Evolutionary conservation across 2,329 filamentous ascomycete species (phyloP), one percentile per base, ranked within the genome.

Genomic region (Bipolaris cookei): DNA sequence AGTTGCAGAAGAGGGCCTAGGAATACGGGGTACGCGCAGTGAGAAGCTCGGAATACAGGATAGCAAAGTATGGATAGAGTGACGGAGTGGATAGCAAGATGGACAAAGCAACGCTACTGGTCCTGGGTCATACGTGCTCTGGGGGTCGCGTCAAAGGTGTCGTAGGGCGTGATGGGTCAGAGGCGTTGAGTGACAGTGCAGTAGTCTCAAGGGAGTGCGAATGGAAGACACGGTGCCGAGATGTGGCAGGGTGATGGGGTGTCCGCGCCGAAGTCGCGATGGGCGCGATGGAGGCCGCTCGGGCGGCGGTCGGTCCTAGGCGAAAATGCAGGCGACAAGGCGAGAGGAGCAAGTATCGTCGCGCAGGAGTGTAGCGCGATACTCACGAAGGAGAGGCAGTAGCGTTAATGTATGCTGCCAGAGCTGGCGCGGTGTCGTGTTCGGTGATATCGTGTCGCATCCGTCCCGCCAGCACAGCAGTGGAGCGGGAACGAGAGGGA

Each of bases 401-500:
- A 60, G 43, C 53, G 58, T 54, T 44, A 58, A 54, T 55, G 60
- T 46, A 56, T 62, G 64, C 58, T 47, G 61, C 60, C 37, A 55
- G 59, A 57, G 59, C 60, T 62, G 67, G 67, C 65, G 69, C 68
- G 64, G 67, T 58, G 63, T 62, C 53, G 57, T 61, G 61, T 62
- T 44, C 66, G 59, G 65, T 60, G 55, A 51, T 58, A 58, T 67
- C 67, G 63, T 73, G 70, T 73, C 72, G 73, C 73, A 75, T 74
- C 63, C 66, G 72, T 68, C 65, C 63, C 66, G 65, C 63, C 62
- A 67, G 65, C 61, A 59, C 59, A 64, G 64, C 61, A 58, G 59
- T 62, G 64, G 65, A 62, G 61, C 37, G 54, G 60, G 56, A 58
- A 56, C 48, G 57, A 42, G 61, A 52, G 28, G 10, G 59, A 42